Evolutionary conservation across 179 eudicot genomes (phyloP).

Genomic region (Gypsophila paniculata): DNA sequence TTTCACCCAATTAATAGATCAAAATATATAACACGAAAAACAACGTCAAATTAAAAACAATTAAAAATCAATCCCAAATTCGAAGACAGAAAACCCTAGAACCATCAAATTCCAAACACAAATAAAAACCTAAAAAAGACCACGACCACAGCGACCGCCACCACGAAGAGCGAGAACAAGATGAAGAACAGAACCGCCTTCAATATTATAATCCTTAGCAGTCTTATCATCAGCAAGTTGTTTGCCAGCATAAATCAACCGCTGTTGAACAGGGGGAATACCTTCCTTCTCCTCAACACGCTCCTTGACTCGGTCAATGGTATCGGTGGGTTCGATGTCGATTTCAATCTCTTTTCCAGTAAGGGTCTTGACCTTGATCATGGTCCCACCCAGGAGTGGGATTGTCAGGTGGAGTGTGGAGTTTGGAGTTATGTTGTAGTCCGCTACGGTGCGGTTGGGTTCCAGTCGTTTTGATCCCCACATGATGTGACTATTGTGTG

Average conservation of each 20-base stretch:
- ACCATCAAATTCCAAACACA: too few species aligned
- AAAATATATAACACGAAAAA: too few species aligned
- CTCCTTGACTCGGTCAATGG: slow-evolving; percentile 7
- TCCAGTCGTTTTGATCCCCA: slow-evolving; percentile 3
- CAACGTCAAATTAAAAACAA: too few species aligned
- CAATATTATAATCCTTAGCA: slow-evolving; percentile 17
- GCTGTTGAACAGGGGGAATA: slow-evolving; percentile 10
- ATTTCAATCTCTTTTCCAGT: slow-evolving; percentile 10
- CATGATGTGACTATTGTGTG: not conserved
- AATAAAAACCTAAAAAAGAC: too few species aligned
- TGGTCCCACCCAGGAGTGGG: slow-evolving; percentile 5
- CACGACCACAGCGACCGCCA: not conserved
- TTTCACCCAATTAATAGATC: too few species aligned
- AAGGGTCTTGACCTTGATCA: slow-evolving; percentile 10
- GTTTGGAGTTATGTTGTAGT: not conserved
- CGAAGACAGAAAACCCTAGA: too few species aligned
- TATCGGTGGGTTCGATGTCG: slow-evolving; percentile 14
- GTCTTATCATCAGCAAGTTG: slow-evolving; percentile 19
- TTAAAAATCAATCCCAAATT: not conserved
- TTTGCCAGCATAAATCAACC: slow-evolving; percentile 18
- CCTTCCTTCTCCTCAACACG: slow-evolving; percentile 8
- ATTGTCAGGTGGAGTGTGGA: not conserved
- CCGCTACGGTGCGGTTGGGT: not conserved
- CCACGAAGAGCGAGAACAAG: slow-evolving; percentile 20
- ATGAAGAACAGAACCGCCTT: slow-evolving; percentile 16